These are phyloP conservation scores for Scutellaria barbata DNA, from an alignment of 257 asterid species.

Conservation along the genomic window DNA sequence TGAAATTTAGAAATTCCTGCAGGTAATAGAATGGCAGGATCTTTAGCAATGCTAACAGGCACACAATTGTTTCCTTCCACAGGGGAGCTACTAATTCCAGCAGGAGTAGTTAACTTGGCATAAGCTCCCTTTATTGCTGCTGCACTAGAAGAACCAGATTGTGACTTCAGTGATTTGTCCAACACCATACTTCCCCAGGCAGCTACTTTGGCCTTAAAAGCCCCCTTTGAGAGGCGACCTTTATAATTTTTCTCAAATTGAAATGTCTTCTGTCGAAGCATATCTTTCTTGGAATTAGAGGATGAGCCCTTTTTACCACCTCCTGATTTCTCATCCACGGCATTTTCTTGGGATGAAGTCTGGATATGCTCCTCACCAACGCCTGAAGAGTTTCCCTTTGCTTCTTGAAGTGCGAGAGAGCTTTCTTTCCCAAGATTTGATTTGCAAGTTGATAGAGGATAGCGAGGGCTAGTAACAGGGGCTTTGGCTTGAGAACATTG, in stretches of 20 bases:
- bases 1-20: constrained; percentile 38
- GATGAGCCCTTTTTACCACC: constrained; percentile 48
- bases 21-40: constrained; percentile 48
- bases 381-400: constrained; percentile 43
- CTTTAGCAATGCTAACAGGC: constrained; percentile 38
- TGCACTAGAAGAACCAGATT: constrained; percentile 49
- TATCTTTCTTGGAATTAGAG: constrained; percentile 56
- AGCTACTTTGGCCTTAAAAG: constrained; percentile 68
- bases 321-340: constrained; percentile 50
- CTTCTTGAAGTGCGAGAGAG: constrained; percentile 45
- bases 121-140: constrained; percentile 42
- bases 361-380: constrained; percentile 37
- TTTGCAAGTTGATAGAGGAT: constrained; percentile 34
- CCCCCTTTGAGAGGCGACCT: constrained; percentile 64
- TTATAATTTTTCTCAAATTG: constrained; percentile 66
- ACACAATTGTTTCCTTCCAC: constrained; percentile 37
- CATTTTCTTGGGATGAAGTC: constrained; percentile 29
- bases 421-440: constrained; percentile 38
- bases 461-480: constrained; percentile 34
- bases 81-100: constrained; percentile 34
- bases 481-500: constrained; percentile 41
- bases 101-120: constrained; percentile 43
- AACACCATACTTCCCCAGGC: constrained; percentile 73
- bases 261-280: constrained; percentile 63
- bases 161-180: constrained; percentile 55